phyloP scores from a whole-genome alignment of 1,284 basidiomycete species.

The Vanrija sp. region DNA sequence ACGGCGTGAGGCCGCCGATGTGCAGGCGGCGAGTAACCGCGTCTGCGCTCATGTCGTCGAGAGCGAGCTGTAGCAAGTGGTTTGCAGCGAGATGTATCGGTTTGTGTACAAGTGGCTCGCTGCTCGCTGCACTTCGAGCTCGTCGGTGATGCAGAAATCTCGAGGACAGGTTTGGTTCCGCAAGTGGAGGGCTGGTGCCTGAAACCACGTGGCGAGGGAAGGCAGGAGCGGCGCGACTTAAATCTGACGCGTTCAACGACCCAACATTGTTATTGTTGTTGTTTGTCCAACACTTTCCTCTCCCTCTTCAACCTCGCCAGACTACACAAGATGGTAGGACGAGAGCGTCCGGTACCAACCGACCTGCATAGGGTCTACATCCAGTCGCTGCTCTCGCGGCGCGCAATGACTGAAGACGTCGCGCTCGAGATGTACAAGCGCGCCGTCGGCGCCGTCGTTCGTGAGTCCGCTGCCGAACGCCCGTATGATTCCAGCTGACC shows the following conservation, averaged over 20 bases:
- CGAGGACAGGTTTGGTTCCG: background rate
- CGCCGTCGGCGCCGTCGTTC: slow-evolving; percentile 25
- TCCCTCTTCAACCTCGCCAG: background rate
- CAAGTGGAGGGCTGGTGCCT: background rate
- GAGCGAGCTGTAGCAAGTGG: background rate
- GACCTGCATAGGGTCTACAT: slow-evolving; percentile 42
- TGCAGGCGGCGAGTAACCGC: slow-evolving; percentile 40
- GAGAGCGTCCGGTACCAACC: slow-evolving; percentile 13
- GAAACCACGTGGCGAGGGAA: too few species aligned
- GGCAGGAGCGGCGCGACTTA: too few species aligned
- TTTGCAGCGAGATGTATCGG: background rate
- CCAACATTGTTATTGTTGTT: background rate
- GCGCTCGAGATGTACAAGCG: slow-evolving; percentile 43
- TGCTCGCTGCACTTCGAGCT: background rate
- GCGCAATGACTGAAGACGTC: slow-evolving; percentile 32
- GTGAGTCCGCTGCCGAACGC: slow-evolving; percentile 8
- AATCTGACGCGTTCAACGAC: too few species aligned
- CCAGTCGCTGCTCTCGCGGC: slow-evolving; percentile 39
- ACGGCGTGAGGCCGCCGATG: slow-evolving; percentile 43
- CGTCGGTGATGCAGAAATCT: slow-evolving; percentile 4
- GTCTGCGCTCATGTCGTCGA: slow-evolving; percentile 10
- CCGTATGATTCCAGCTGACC: background rate
- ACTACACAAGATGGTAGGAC: slow-evolving; percentile 7
- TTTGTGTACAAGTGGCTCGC: too few species aligned
- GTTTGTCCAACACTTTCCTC: background rate